Evolutionary conservation across 345 rosid species (phyloP).

Genomic region (Populus simonii): DNA sequence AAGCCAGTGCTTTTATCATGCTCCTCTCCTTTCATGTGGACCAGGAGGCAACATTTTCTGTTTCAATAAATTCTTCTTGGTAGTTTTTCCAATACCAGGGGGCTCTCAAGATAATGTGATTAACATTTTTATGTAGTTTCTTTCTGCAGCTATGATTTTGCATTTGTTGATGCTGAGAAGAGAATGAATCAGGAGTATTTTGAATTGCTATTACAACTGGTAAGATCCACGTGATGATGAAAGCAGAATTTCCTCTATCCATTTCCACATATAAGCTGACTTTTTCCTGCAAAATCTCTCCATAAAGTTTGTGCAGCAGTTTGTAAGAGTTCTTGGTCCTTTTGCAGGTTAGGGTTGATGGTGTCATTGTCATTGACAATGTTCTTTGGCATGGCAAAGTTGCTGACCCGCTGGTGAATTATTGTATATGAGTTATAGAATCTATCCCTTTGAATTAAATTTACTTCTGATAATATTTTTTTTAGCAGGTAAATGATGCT

Average conservation of each 20-base stretch:
- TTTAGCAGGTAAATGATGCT: constrained; percentile 63
- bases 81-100: background rate
- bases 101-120: background rate
- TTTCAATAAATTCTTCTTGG: background rate
- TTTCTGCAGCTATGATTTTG: constrained; percentile 80
- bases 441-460: background rate
- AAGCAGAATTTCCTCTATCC: background rate
- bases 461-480: constrained; percentile 6
- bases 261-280: background rate
- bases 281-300: background rate
- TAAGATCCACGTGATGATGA: constrained; percentile 28
- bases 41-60: background rate
- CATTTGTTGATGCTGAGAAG: constrained; percentile 95
- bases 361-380: constrained; percentile 81
- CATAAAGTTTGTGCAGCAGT: background rate
- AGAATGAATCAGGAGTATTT: constrained; percentile 86
- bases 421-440: background rate
- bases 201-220: constrained; percentile 78
- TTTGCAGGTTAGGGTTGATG: constrained; percentile 72
- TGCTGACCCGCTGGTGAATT: constrained; percentile 66
- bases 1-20: constrained; percentile 3
- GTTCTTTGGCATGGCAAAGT: constrained; percentile 98
- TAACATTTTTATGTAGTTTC: background rate
- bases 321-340: constrained; percentile 4
- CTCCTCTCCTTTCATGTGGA: background rate